These are phyloP conservation scores for Ballota nigra DNA, from an alignment of 257 asterid genomes.

Conservation along the genomic window DNA sequence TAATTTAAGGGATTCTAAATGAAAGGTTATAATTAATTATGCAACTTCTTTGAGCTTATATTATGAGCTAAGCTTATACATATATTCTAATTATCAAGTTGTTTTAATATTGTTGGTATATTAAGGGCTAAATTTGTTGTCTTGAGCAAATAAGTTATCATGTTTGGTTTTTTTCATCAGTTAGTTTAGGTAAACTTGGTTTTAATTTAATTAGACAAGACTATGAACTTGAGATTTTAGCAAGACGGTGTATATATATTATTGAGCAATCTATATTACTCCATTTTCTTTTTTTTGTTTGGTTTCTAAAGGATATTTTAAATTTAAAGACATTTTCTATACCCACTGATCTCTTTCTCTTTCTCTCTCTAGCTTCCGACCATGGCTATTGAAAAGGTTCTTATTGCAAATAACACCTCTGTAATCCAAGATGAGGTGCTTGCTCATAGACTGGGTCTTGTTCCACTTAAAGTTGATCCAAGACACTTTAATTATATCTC, in stretches of 20 bases:
- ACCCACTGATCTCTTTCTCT: constrained; percentile 13
- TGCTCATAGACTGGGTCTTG: constrained; percentile 87
- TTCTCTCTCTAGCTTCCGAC: constrained; percentile 67
- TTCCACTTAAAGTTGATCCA: constrained; percentile 88
- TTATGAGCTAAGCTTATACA: background rate
- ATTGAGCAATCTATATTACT: background rate
- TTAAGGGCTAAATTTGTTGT: background rate
- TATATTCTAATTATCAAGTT: background rate
- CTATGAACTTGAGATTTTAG: background rate
- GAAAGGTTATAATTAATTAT: background rate
- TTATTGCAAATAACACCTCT: constrained; percentile 89
- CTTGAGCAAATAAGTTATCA: background rate
- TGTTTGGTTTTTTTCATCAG: background rate
- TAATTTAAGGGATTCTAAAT: background rate
- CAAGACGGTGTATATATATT: background rate
- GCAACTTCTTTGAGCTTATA: background rate
- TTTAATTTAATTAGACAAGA: background rate
- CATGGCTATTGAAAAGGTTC: constrained; percentile 93
- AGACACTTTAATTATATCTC: constrained; percentile 71
- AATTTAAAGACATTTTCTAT: constrained; percentile 8
- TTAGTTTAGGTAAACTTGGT: constrained; percentile 5
- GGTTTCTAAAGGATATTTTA: background rate
- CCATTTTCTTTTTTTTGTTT: background rate
- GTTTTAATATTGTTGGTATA: background rate
- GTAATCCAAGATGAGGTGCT: constrained; percentile 96